Conservation (phyloP, 176 grass and related monocot species). For the Raddia distichophylla region DNA sequence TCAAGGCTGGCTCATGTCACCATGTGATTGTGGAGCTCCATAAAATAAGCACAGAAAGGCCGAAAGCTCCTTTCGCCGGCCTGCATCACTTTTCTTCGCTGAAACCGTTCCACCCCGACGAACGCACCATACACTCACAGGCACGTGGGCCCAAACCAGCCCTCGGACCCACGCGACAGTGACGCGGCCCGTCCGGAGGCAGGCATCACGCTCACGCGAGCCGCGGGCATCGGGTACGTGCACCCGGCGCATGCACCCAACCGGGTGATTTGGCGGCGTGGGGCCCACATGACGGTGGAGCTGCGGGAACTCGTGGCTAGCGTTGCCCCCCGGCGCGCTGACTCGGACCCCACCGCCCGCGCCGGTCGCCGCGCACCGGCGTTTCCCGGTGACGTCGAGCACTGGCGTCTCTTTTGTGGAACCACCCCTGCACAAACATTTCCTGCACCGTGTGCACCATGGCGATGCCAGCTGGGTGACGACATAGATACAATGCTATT, state of each 20-base stretch:
- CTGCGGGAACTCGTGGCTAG: slow-evolving; percentile 42
- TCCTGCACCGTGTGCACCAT: background rate
- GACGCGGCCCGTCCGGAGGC: background rate
- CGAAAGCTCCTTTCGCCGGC: slow-evolving; percentile 44
- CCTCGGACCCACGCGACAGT: background rate
- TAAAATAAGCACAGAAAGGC: slow-evolving; percentile 37
- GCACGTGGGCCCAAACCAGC: rapidly evolving
- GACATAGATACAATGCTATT: no score
- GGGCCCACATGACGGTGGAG: background rate
- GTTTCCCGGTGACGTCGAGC: slow-evolving; percentile 37
- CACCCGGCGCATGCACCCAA: background rate
- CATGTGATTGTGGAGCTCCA: slow-evolving; percentile 21
- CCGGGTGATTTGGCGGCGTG: slow-evolving; percentile 24
- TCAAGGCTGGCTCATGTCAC: background rate
- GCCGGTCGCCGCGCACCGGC: slow-evolving; percentile 44
- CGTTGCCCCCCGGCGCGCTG: slow-evolving; percentile 33
- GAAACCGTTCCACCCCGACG: background rate
- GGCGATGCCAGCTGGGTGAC: no score
- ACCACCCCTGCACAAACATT: background rate
- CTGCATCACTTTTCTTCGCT: slow-evolving; percentile 24
- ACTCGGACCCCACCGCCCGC: slow-evolving; percentile 31
- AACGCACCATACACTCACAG: rapidly evolving
- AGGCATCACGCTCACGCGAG: background rate
- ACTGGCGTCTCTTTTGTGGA: slow-evolving; percentile 26
- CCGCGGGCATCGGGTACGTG: background rate